Evolutionary conservation across 225 moss, liverwort and hornwort genomes (phyloP).

Genomic region (Pseudisothecium myosuroides): DNA sequence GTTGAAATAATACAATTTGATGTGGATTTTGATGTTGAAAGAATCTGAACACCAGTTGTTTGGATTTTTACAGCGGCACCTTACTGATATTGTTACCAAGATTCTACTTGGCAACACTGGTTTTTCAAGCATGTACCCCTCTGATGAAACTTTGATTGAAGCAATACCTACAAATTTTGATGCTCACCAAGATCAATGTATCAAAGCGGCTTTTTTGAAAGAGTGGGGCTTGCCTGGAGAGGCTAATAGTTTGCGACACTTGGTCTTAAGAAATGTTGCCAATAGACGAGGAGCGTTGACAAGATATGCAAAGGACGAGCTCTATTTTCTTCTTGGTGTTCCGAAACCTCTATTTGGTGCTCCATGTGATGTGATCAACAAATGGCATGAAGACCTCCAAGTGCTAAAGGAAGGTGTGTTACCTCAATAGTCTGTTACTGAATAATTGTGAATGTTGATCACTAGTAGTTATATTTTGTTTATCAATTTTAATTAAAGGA

Average conservation of each 20-base stretch:
- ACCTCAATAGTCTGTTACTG: fast-evolving
- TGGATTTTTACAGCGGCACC: too few relatives aligned
- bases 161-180: background rate
- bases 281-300: background rate
- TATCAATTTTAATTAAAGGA: too few relatives aligned
- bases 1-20: too few relatives aligned
- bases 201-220: background rate
- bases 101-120: background rate
- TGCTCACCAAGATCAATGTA: background rate
- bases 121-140: background rate
- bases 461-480: too few relatives aligned
- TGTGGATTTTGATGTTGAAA: background rate
- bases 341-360: background rate
- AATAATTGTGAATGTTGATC: too few relatives aligned
- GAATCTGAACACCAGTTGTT: background rate
- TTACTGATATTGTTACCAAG: background rate
- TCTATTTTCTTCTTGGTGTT: background rate
- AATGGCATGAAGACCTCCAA: background rate
- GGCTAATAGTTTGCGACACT: background rate
- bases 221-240: background rate
- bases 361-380: background rate
- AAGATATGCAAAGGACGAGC: background rate
- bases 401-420: background rate
- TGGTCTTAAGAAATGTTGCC: background rate
- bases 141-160: background rate